A percentile compares a stretch with the other conserved stretches of the same genome.
These are phyloP conservation scores for Rhodamnia argentea DNA, from an alignment of 345 rosid genomes.

Conservation along the genomic window DNA sequence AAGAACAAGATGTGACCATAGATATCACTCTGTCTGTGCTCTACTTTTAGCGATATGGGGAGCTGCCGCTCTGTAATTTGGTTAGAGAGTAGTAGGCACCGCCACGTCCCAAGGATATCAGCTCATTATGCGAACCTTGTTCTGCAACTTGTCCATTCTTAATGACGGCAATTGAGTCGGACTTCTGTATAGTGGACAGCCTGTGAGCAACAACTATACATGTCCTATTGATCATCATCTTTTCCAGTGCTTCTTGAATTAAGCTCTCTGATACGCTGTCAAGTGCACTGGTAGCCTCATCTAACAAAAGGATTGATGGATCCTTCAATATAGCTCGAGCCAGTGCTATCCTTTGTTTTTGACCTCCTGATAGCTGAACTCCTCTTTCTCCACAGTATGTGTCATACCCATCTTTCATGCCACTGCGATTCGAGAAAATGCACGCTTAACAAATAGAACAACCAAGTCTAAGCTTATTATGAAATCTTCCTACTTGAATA, in stretches of 20 bases:
- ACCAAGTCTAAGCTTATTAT: background rate
- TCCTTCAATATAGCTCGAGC: slow-evolving; percentile 66
- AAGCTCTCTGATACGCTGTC: slow-evolving; percentile 49
- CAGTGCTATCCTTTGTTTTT: slow-evolving; percentile 61
- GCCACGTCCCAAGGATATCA: slow-evolving; percentile 20
- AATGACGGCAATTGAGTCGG: slow-evolving; percentile 39
- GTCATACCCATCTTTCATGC: slow-evolving; percentile 59
- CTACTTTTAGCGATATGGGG: background rate
- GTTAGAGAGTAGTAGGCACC: slow-evolving; percentile 39
- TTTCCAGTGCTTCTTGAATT: slow-evolving; percentile 58
- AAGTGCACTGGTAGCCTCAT: slow-evolving; percentile 74
- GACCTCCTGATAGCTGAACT: slow-evolving; percentile 64
- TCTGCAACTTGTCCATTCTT: slow-evolving; percentile 42
- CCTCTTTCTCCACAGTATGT: slow-evolving; percentile 62
- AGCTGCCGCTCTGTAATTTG: slow-evolving; percentile 21
- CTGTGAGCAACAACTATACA: slow-evolving; percentile 47
- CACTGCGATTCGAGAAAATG: slow-evolving; percentile 15
- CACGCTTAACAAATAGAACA: background rate
- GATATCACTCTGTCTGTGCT: background rate
- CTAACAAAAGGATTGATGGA: slow-evolving; percentile 52
- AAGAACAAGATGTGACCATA: background rate
- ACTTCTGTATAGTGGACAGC: slow-evolving; percentile 50
- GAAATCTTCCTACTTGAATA: background rate
- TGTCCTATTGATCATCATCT: slow-evolving; percentile 49
- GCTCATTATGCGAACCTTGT: slow-evolving; percentile 45